Percentiles rank a stretch among this genome's conserved stretches.
These are phyloP conservation scores for Coemansia sp. DNA, from an alignment of 192 early-diverging fungal species.

Conservation along the genomic window DNA sequence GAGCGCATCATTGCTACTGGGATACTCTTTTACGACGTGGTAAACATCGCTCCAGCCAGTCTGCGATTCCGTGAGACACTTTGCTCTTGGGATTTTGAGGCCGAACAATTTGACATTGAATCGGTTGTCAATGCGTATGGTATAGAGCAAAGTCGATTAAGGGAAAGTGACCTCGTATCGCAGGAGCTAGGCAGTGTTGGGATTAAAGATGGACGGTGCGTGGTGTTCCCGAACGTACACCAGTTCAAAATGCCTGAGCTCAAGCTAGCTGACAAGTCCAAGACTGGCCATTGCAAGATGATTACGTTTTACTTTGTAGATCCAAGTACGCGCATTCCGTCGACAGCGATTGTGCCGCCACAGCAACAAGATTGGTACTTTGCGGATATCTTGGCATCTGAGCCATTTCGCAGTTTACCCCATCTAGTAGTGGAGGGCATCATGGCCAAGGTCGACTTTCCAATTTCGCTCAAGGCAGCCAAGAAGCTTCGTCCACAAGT, in stretches of 20 bases:
- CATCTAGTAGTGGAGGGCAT: slow-evolving; percentile 13
- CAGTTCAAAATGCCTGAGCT: slow-evolving; percentile 70
- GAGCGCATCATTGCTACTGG: too few species aligned
- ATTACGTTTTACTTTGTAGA: slow-evolving; percentile 73
- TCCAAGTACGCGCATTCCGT: slow-evolving; percentile 56
- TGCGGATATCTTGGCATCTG: not conserved
- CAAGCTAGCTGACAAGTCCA: slow-evolving; percentile 58
- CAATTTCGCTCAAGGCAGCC: too few species aligned
- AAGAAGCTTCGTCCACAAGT: slow-evolving; percentile 29
- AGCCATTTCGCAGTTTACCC: slow-evolving; percentile 15
- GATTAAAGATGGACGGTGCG: slow-evolving; percentile 56
- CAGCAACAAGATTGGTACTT: slow-evolving; percentile 9
- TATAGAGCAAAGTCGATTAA: slow-evolving; percentile 41
- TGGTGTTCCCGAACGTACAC: slow-evolving; percentile 71
- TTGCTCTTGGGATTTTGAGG: not conserved
- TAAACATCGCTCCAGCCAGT: too few species aligned
- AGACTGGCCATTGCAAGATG: slow-evolving; percentile 67
- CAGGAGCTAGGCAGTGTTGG: too few species aligned
- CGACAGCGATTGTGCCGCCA: slow-evolving; percentile 64
- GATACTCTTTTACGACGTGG: too few species aligned
- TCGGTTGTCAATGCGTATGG: not conserved
- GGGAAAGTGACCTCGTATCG: not conserved
- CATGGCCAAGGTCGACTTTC: too few species aligned
- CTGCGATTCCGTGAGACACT: not conserved
- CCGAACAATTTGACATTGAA: not conserved